A percentile compares a stretch with the other conserved stretches of the same genome.
phyloP scores from a whole-genome alignment of 148 eudicot genomes.

The Nepenthes mirabilis region DNA sequence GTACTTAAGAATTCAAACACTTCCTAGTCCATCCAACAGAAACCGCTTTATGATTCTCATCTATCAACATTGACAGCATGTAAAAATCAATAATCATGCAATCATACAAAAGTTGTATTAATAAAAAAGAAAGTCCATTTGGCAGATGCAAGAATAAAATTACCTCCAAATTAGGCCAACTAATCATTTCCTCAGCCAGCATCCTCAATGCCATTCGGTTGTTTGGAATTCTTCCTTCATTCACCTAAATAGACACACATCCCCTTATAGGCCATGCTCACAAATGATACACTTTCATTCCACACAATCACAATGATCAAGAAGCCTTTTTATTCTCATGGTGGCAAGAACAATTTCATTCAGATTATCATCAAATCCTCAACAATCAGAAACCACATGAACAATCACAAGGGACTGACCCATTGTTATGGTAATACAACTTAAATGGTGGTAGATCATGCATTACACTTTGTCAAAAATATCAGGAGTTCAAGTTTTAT shows the following conservation, averaged over 20 bases:
- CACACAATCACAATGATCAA: too few relatives aligned
- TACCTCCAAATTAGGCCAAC: constrained; percentile 97
- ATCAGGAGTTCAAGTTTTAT: too few relatives aligned
- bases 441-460: too few relatives aligned
- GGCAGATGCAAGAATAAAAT: background rate
- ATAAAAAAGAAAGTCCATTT: background rate
- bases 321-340: too few relatives aligned
- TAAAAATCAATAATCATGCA: background rate
- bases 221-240: constrained; percentile 69
- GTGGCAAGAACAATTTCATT: too few relatives aligned
- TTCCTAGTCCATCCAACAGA: background rate
- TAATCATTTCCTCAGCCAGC: constrained; percentile 78
- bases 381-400: too few relatives aligned
- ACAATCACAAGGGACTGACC: too few relatives aligned
- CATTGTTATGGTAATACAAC: too few relatives aligned
- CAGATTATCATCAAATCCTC: too few relatives aligned
- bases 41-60: background rate
- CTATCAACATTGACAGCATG: background rate
- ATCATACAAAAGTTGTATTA: background rate
- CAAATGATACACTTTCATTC: background rate
- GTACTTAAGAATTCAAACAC: background rate
- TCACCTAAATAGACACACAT: constrained; percentile 33
- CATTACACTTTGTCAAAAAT: too few relatives aligned
- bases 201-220: constrained; percentile 48
- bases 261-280: background rate